Evolutionary conservation across 2,329 filamentous ascomycete species (phyloP), one percentile per base, ranked within the genome.

Genomic region (Reticulascus tulasneorum): DNA sequence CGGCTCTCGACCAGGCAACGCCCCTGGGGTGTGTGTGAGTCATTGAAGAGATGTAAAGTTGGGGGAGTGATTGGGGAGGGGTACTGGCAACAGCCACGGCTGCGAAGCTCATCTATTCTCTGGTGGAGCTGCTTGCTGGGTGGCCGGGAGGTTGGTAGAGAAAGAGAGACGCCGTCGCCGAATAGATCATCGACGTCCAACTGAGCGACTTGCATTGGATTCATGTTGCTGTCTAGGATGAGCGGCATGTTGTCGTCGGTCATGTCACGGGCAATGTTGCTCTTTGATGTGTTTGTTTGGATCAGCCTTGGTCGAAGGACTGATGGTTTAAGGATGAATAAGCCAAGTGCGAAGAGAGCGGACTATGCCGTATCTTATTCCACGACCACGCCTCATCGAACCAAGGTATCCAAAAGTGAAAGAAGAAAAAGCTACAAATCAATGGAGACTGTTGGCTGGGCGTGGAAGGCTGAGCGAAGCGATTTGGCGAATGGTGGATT

Each of bases 1-100:
- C 91, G 42, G 80, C 77, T 51, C 82, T 89, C 9, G 91, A 95
- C 90, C 91, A 97, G 20, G 85, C 81, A 35, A 96, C 75, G 46
- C 79, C 79, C 56, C 89, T 94, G 16, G 12, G 11, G 27, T n/a
- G 26, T 15, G 39, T 44, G 16, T 42, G 42, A 27, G 15, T 12
- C 25, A 16, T 16, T 17, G 11, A 12, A 21, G 13, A 22, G 1
- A 17, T 36, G 72, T 6, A 15, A 19, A n/a, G 13, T 7, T 22
- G 23, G 15, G 9, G 10, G 6, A 21, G 9, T n/a, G n/a, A n/a
- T n/a, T n/a, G n/a, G 18, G n/a, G 6, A 16, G 15, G 29, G 11
- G 28, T 24, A 93, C 88, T 89, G 84, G 69, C 82, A 87, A 58
- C 86, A 93, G 12, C 88, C 88, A 40, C 77, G 77, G 39, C 74